Conservation (phyloP, 1,284 basidiomycete genomes). For the Xerocomus nothofagi region DNA sequence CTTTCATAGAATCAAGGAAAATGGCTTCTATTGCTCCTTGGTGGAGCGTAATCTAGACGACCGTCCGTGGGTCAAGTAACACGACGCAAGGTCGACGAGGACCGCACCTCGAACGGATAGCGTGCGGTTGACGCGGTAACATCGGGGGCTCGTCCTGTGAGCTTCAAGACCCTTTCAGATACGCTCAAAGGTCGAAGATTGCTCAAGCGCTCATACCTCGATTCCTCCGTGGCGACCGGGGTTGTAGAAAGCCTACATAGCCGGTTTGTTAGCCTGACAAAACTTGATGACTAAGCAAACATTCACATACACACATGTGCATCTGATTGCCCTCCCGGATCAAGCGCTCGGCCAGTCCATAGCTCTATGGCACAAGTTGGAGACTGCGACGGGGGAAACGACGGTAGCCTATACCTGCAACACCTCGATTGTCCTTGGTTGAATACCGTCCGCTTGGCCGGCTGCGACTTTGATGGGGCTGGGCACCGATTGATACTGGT, state of each 20-base stretch:
- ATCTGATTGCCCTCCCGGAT: constrained; percentile 67
- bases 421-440: constrained; percentile 76
- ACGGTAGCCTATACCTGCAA: constrained; percentile 50
- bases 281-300: neutral
- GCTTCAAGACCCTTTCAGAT: constrained; percentile 37
- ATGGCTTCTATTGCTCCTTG: constrained; percentile 74
- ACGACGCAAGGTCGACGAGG: neutral
- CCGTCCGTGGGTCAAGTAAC: neutral
- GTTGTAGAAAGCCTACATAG: constrained; percentile 67
- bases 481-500: neutral
- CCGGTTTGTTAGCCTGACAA: neutral
- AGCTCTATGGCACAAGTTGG: constrained; percentile 47
- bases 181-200: neutral
- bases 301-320: constrained; percentile 58
- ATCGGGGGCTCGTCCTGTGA: constrained; percentile 59
- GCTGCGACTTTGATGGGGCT: constrained; percentile 59
- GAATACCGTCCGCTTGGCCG: constrained; percentile 80
- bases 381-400: neutral
- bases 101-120: constrained; percentile 61
- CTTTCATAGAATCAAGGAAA: constrained; percentile 62
- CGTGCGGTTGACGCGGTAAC: constrained; percentile 57
- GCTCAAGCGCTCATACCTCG: constrained; percentile 41
- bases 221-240: constrained; percentile 61
- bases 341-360: constrained; percentile 67
- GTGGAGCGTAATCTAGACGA: constrained; percentile 60